A percentile compares a stretch with the other conserved stretches of the same genome.
Conservation (phyloP, 805 yeast genomes). For the Candida namnaoensis region DNA sequence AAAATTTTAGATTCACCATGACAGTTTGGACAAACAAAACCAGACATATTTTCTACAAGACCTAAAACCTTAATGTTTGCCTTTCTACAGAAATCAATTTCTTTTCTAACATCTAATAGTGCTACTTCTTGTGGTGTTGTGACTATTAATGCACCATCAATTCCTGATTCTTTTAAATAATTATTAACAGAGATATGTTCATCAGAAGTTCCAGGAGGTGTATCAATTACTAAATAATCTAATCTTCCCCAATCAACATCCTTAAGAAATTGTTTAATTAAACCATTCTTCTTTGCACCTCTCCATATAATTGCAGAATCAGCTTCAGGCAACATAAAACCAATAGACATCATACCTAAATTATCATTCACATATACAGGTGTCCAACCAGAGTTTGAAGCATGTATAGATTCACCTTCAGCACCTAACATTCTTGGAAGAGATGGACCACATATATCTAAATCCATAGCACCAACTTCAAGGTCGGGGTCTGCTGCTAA, state of each 20-base stretch:
- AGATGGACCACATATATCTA: conserved; percentile 97
- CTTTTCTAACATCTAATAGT: conserved; percentile 87
- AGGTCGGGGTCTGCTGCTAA: conserved; percentile 56
- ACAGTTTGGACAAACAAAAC: conserved; percentile 95
- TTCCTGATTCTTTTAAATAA: conserved; percentile 80
- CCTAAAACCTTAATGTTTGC: conserved; percentile 85
- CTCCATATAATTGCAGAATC: conserved; percentile 97
- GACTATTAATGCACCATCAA: conserved; percentile 91
- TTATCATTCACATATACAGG: conserved; percentile 96
- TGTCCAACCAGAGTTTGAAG: conserved; percentile 90
- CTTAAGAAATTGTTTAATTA: conserved; percentile 86
- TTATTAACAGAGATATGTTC: conserved; percentile 90
- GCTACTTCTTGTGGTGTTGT: conserved; percentile 99
- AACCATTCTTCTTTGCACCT: conserved; percentile 90
- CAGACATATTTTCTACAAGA: conserved; percentile 95
- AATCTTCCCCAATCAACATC: conserved; percentile 92
- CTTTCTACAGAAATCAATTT: conserved; percentile 87
- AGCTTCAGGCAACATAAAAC: conserved; percentile 86
- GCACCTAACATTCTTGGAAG: conserved; percentile 93
- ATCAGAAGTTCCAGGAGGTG: conserved; percentile 98
- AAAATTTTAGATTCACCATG: conserved; percentile 85
- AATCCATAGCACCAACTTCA: conserved; percentile 94
- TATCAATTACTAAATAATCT: conserved; percentile 85
- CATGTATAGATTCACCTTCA: conserved; percentile 75
- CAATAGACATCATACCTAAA: conserved; percentile 91